Evolutionary conservation across 352 stramenopile species (phyloP).

Genomic region (Phytophthora niederhauseri): DNA sequence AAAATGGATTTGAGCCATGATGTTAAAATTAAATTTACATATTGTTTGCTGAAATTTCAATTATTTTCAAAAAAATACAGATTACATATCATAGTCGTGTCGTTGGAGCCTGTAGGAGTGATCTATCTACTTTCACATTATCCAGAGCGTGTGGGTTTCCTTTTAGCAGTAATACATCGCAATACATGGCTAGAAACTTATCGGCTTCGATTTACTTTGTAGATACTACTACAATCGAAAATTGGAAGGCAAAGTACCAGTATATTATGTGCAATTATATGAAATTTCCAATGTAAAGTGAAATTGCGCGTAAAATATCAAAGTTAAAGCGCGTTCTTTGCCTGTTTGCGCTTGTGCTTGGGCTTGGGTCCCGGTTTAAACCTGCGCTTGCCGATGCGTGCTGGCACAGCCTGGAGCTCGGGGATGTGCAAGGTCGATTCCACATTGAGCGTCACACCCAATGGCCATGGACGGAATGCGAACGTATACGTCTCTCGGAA

Average conservation of each 20-base stretch:
- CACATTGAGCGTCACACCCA: background rate
- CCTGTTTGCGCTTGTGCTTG: background rate
- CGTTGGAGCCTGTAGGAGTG: no score
- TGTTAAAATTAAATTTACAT: no score
- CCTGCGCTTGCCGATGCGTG: background rate
- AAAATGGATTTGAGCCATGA: no score
- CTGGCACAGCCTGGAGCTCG: background rate
- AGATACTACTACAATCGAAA: background rate
- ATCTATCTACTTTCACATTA: no score
- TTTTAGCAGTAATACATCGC: no score
- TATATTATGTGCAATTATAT: background rate
- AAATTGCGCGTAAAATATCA: background rate
- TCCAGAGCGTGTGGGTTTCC: no score
- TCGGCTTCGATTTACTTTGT: background rate
- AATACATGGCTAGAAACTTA: background rate
- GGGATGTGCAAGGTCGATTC: background rate
- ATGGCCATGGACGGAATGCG: slow-evolving; percentile 15
- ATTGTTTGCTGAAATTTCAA: no score
- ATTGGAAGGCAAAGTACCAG: background rate
- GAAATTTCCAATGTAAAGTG: background rate
- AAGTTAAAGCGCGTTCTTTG: background rate
- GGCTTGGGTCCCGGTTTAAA: background rate
- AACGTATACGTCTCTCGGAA: slow-evolving; percentile 13
- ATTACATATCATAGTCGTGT: no score
- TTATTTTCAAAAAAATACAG: no score